phyloP scores from a whole-genome alignment of 2,329 filamentous ascomycete genomes.

The Pezicula radicicola region DNA sequence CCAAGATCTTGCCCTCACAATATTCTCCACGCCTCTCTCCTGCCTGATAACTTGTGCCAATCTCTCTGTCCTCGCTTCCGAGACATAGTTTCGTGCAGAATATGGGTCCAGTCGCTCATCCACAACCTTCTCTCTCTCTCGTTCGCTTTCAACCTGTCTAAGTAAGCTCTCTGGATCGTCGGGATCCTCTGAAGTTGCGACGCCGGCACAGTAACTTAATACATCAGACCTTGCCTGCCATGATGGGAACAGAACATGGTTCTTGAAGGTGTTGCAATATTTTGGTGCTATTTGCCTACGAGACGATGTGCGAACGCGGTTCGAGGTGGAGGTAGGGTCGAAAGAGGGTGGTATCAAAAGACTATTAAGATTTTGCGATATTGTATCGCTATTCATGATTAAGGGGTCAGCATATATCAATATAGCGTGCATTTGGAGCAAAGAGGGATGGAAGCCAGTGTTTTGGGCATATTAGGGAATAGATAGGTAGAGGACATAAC shows the following conservation, averaged over 20 bases:
- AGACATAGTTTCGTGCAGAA: constrained; percentile 75
- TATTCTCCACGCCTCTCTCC: constrained; percentile 73
- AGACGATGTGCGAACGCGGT: constrained; percentile 47
- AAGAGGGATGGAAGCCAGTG: too few species aligned
- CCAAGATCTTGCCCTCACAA: constrained; percentile 83
- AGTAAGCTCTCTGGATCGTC: constrained; percentile 76
- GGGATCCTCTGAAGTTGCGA: constrained; percentile 84
- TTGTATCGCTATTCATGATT: constrained; percentile 59
- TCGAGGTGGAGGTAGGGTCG: constrained; percentile 73
- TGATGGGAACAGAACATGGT: constrained; percentile 77
- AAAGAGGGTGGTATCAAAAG: constrained; percentile 78
- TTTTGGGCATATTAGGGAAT: too few species aligned
- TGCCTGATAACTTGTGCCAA: constrained; percentile 71
- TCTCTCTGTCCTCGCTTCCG: constrained; percentile 76
- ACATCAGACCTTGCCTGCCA: constrained; percentile 85
- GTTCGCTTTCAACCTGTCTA: constrained; percentile 67
- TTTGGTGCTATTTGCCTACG: constrained; percentile 53
- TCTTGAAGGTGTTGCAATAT: constrained; percentile 71
- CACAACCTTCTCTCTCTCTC: constrained; percentile 69
- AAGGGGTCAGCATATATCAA: too few species aligned
- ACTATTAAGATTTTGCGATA: constrained; percentile 89
- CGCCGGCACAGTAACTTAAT: constrained; percentile 82
- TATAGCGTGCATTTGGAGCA: too few species aligned
- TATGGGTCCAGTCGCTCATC: constrained; percentile 93
- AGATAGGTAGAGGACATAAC: too few species aligned